Evolutionary conservation across 108 stramenopile species (phyloP).

Genomic region (Nitzschia putrida): DNA sequence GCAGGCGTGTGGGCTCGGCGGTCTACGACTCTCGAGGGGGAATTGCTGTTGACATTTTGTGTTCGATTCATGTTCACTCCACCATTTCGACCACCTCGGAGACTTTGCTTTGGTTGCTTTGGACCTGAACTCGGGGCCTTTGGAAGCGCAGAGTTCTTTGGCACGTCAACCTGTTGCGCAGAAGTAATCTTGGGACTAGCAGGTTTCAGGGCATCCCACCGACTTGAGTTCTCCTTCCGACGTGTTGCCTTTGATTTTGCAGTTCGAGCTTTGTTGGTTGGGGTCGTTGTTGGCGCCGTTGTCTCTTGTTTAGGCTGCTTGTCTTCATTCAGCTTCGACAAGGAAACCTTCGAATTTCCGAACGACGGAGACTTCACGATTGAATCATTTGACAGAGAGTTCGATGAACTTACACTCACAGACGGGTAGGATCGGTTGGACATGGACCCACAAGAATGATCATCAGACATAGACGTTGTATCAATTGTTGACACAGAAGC

Average conservation of each 20-base stretch:
- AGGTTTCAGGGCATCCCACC: conserved; percentile 40
- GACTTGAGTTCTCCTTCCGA: neutral
- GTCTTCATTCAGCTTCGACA: neutral
- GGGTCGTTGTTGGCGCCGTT: too few species aligned
- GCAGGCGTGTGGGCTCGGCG: too few species aligned
- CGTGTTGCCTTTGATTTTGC: neutral
- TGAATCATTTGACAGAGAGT: neutral
- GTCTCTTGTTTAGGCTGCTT: neutral
- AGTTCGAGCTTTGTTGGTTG: neutral
- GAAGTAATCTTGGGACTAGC: neutral
- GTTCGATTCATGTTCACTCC: too few species aligned
- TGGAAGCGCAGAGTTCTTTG: too few species aligned
- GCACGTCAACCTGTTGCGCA: too few species aligned
- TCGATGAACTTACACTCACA: conserved; percentile 9
- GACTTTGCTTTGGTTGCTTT: too few species aligned
- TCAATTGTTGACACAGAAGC: conserved; percentile 42
- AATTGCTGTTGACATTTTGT: too few species aligned
- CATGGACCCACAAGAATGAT: conserved; percentile 38
- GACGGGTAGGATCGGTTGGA: conserved; percentile 35
- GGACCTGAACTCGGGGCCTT: too few species aligned
- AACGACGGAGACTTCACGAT: neutral
- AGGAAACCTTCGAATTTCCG: neutral
- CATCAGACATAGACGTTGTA: conserved; percentile 42
- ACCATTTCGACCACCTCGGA: too few species aligned
- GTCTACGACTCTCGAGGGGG: too few species aligned